Evolutionary conservation across 176 grass and related monocot genomes (phyloP), one percentile per base, ranked within the genome.

Genomic region (Musa beccarii): DNA sequence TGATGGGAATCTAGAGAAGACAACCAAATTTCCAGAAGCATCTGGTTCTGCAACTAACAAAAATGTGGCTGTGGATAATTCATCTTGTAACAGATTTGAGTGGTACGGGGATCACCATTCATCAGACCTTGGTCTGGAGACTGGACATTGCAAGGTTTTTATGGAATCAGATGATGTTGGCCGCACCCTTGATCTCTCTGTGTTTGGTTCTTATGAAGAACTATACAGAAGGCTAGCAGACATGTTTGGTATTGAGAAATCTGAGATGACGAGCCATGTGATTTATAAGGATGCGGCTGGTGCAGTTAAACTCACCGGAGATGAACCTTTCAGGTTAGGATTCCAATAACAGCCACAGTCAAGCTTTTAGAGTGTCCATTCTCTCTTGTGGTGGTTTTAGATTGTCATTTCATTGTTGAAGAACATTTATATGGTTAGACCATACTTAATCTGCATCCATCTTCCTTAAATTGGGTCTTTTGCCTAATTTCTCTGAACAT

Each of bases 111-210:
- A 87, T 29, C 79, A 53, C 1, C 70, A 63, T 68, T 15, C 21
- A 10, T 77, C 84, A 16, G 87, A 87, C 69, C 75, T 92, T 74
- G 90, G 81, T 66, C 53, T 88, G 61, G 86, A 94, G 54, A 94
- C 81, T 11, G 86, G 85, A 9, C 91, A 89, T 74, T 99, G 96
- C 87, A 99, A 99, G 81, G 91, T 99, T 17, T 99, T 99, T 73
- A 81, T 99, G 91, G 88, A 99, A 59, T 89, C 90, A 25, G 96
- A 92, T 66, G 96, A 99, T 79, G 87, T 99, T 15, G 91, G 96
- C 16, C 86, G 96, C 51, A 95, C 96, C 0, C 83, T 99, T 10
- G 96, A 99, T 59, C 85, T 99, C 52, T 68, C 91, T 3, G 83
- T 72, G 69, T 81, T 99, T 81, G 81, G 74, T 12, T 99, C 96